phyloP scores from a whole-genome alignment of 768 basidiomycete species.

The Termitomyces sp. region DNA sequence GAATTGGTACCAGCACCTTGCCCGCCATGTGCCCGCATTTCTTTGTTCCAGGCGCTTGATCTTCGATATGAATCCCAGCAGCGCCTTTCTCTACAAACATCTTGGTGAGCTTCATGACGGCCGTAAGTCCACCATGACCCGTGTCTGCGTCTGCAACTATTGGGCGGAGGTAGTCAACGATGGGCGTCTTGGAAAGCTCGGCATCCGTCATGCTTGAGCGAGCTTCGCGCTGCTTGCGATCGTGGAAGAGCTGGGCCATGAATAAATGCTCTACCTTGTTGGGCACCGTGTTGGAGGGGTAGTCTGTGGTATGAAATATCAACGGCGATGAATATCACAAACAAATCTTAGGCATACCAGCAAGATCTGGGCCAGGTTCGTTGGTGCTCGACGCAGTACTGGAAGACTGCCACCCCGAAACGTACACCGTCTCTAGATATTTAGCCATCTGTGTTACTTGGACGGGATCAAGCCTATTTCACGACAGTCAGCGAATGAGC shows the following conservation, averaged over 20 bases:
- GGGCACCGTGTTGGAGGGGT: constrained; percentile 98
- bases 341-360: constrained; percentile 48
- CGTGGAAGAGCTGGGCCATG: constrained; percentile 98
- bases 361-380: constrained; percentile 98
- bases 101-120: constrained; percentile 97
- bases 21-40: constrained; percentile 95
- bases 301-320: constrained; percentile 51
- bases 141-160: constrained; percentile 98
- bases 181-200: constrained; percentile 67
- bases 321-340: neutral
- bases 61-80: constrained; percentile 96
- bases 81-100: constrained; percentile 99
- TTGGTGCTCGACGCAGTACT: constrained; percentile 92
- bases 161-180: constrained; percentile 89
- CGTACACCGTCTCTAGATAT: constrained; percentile 97
- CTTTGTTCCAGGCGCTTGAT: constrained; percentile 97
- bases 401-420: constrained; percentile 95
- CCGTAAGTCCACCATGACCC: constrained; percentile 96
- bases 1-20: constrained; percentile 95
- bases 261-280: constrained; percentile 99
- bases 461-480: constrained; percentile 85
- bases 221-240: constrained; percentile 90
- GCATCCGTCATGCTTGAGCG: constrained; percentile 68
- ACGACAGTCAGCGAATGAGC: neutral
- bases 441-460: constrained; percentile 99